Evolutionary conservation across 176 grass and related monocot species (phyloP).

Genomic region (Carex cristatella): DNA sequence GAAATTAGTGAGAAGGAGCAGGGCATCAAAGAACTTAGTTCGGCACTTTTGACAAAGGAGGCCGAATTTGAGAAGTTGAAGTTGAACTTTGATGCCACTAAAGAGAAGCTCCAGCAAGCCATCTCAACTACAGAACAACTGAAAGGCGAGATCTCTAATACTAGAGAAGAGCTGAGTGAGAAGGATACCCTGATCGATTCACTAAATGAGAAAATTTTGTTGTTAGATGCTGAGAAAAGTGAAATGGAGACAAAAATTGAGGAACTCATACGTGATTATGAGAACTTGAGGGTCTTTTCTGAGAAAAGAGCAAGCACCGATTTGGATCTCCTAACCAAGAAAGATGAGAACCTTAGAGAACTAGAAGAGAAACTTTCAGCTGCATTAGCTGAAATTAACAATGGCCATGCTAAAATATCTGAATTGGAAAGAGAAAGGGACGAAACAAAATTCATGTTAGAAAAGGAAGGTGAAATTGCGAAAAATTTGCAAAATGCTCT

Average conservation of each 20-base stretch:
- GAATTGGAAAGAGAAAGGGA: constrained; percentile 62
- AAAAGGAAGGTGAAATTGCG: constrained; percentile 41
- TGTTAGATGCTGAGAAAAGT: constrained; percentile 55
- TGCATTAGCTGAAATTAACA: constrained; percentile 55
- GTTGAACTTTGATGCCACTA: constrained; percentile 39
- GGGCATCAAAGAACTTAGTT: constrained; percentile 49
- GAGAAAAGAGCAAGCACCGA: constrained; percentile 45
- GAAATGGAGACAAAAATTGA: constrained; percentile 47
- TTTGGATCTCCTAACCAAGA: constrained; percentile 49
- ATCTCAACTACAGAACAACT: constrained; percentile 59
- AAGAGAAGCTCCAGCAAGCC: constrained; percentile 49
- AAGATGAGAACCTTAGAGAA: constrained; percentile 53
- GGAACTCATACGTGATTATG: constrained; percentile 46
- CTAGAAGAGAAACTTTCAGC: constrained; percentile 66
- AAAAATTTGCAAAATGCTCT: constrained; percentile 58
- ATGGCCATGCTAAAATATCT: constrained; percentile 44
- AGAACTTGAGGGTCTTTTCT: constrained; percentile 53
- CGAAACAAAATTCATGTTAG: constrained; percentile 44
- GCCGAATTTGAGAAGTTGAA: constrained; percentile 46
- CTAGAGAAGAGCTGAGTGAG: constrained; percentile 44
- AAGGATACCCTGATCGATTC: constrained; percentile 63
- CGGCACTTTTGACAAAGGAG: constrained; percentile 65
- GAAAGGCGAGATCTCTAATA: constrained; percentile 53
- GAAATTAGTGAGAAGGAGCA: constrained; percentile 63
- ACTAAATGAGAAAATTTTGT: constrained; percentile 55